Conservation (phyloP, 2,329 filamentous ascomycete species). For the Aspergillus ochraceus region DNA sequence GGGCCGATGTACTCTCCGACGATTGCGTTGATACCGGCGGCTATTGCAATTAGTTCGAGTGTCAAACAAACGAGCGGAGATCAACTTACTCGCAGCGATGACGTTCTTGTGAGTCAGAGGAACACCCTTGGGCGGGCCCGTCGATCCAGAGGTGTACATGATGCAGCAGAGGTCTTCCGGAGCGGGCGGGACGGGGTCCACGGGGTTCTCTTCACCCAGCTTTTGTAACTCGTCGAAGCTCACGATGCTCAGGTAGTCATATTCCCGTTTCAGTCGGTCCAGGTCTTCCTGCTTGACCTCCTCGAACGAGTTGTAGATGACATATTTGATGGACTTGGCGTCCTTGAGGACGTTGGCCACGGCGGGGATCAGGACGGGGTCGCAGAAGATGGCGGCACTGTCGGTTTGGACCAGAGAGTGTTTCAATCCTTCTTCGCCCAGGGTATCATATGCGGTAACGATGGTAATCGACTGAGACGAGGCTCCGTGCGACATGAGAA, state of each 20-base stretch:
- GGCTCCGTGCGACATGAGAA: constrained; percentile 75
- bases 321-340: constrained; percentile 55
- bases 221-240: constrained; percentile 58
- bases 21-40: constrained; percentile 77
- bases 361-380: constrained; percentile 71
- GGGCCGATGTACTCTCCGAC: constrained; percentile 77
- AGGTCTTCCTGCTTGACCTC: constrained; percentile 55
- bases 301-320: constrained; percentile 60
- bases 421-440: constrained; percentile 78
- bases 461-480: constrained; percentile 85
- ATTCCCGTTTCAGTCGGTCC: constrained; percentile 54
- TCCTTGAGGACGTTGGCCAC: constrained; percentile 57
- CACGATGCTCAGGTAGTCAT: constrained; percentile 53
- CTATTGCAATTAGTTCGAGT: constrained; percentile 37
- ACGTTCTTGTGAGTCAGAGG: constrained; percentile 78
- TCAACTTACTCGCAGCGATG: constrained; percentile 67
- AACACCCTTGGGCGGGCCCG: constrained; percentile 85
- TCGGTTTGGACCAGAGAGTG: constrained; percentile 82
- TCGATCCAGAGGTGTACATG: constrained; percentile 84
- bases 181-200: constrained; percentile 69
- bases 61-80: background rate
- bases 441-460: constrained; percentile 92
- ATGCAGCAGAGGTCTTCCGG: constrained; percentile 79
- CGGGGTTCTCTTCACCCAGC: constrained; percentile 63
- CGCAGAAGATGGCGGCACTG: constrained; percentile 80